Evolutionary conservation across 2,329 filamentous ascomycete genomes (phyloP).

Genomic region (Fusarium globosum): DNA sequence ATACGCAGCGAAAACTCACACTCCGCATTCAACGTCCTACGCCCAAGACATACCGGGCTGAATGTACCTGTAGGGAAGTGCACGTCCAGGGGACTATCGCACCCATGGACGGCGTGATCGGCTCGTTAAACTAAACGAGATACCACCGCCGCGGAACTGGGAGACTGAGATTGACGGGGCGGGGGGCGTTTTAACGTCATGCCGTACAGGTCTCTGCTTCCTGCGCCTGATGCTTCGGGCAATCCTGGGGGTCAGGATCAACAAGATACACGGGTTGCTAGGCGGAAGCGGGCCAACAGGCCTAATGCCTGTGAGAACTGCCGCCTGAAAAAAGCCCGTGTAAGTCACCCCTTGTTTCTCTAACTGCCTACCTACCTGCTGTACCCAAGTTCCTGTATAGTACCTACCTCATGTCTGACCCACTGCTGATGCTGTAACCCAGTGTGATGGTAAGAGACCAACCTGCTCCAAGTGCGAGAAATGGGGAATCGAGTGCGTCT

Average conservation of each 20-base stretch:
- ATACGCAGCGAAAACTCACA: not conserved
- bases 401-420: constrained; percentile 7
- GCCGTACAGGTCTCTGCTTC: constrained; percentile 16
- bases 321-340: constrained; percentile 29
- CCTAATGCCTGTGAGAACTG: constrained; percentile 31
- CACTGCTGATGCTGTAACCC: constrained; percentile 2
- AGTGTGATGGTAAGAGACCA: constrained; percentile 29
- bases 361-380: not conserved
- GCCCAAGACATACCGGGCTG: not conserved
- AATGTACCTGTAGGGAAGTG: not conserved
- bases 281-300: constrained; percentile 20
- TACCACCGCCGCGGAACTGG: not conserved
- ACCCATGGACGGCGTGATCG: constrained; percentile 6
- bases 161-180: too few species aligned
- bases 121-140: not conserved
- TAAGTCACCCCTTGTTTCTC: constrained; percentile 6
- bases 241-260: constrained; percentile 7
- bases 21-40: not conserved
- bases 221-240: constrained; percentile 4
- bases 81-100: not conserved
- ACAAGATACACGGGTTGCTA: constrained; percentile 11
- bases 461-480: constrained; percentile 22
- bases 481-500: constrained; percentile 20
- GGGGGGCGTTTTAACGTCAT: not conserved
- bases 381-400: not conserved